These are phyloP conservation scores for Agrocybe chaxingu DNA, from an alignment of 768 basidiomycete genomes.

Conservation along the genomic window DNA sequence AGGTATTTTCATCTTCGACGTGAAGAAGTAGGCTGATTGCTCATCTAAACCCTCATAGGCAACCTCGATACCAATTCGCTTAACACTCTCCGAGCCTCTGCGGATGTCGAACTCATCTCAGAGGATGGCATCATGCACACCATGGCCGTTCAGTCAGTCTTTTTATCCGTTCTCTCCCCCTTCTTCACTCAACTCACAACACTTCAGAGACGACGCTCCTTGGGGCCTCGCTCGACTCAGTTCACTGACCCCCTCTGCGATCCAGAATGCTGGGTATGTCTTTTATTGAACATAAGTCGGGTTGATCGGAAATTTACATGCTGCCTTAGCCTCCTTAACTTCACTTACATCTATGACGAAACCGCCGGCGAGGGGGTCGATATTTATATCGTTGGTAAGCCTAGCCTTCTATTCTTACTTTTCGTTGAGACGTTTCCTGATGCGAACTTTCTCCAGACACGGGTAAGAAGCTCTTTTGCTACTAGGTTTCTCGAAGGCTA, in stretches of 20 bases:
- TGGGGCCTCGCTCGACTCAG: conserved; percentile 30
- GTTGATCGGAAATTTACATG: neutral
- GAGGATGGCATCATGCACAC: conserved; percentile 25
- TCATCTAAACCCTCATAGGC: neutral
- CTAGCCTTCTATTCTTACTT: conserved; percentile 1
- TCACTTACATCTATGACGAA: conserved; percentile 20
- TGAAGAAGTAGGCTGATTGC: neutral
- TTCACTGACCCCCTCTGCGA: conserved; percentile 12
- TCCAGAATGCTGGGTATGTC: conserved; percentile 7
- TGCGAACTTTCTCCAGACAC: conserved; percentile 13
- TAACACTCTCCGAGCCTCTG: conserved; percentile 17
- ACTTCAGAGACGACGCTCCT: conserved; percentile 25
- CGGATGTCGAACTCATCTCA: conserved; percentile 19
- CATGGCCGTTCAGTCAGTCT: conserved; percentile 14
- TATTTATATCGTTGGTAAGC: conserved; percentile 35
- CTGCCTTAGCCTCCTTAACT: conserved; percentile 13
- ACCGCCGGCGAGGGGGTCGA: conserved; percentile 32
- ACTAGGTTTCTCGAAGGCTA: neutral
- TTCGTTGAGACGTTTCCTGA: neutral
- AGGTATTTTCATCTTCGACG: neutral
- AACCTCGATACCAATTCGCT: conserved; percentile 16
- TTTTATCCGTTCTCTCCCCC: too few species aligned
- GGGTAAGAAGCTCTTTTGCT: conserved; percentile 12
- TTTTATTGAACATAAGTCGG: too few species aligned
- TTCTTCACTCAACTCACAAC: too few species aligned